Evolutionary conservation across 1,139 yeast species (phyloP).

Genomic region (Suhomyces maxii): DNA sequence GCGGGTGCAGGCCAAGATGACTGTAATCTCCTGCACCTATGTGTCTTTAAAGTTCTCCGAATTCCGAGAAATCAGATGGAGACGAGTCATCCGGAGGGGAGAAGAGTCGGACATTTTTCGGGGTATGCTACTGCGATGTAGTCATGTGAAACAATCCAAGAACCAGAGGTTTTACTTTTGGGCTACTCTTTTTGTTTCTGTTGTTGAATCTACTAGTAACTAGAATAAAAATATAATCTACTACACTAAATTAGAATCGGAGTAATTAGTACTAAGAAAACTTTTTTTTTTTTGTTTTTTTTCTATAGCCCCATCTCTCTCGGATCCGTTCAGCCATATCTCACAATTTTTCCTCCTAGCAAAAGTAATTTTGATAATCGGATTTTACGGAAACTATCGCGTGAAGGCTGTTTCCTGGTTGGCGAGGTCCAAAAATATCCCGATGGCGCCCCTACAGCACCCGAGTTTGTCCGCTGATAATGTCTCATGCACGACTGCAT

Average conservation of each 20-base stretch:
- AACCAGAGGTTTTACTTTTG: too few species aligned
- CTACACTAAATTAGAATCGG: too few species aligned
- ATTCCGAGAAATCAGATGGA: constrained; percentile 2
- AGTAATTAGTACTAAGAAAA: too few species aligned
- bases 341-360: too few species aligned
- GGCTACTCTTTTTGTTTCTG: too few species aligned
- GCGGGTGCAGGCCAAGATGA: not conserved
- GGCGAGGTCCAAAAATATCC: not conserved
- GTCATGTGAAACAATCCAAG: constrained; percentile 3
- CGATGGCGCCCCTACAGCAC: not conserved
- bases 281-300: too few species aligned
- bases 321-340: not conserved
- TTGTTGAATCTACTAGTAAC: too few species aligned
- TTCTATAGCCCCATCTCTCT: not conserved
- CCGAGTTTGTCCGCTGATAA: constrained; percentile 8
- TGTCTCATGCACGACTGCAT: constrained; percentile 1
- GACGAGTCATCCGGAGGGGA: constrained; percentile 8
- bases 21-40: not conserved
- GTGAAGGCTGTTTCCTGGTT: not conserved
- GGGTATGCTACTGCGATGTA: not conserved
- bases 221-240: too few species aligned
- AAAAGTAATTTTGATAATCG: not conserved
- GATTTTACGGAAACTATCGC: not conserved
- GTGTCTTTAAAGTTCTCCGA: constrained; percentile 1
- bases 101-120: not conserved